Conservation (phyloP, 371 early-diverging fungal species). For the Choanephora cucurbitarum region DNA sequence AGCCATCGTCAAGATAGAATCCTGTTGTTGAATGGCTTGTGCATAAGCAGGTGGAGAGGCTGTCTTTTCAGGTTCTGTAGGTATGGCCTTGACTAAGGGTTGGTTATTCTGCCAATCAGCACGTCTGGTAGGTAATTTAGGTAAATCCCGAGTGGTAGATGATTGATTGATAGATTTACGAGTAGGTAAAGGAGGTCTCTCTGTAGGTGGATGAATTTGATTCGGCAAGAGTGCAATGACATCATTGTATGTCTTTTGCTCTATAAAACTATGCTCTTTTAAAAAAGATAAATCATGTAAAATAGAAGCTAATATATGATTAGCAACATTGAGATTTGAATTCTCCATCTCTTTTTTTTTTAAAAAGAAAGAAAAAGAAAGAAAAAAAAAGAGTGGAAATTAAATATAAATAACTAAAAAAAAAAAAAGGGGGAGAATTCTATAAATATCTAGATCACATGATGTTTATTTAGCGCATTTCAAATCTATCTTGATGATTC, state of each 20-base stretch:
- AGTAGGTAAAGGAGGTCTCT: constrained; percentile 43
- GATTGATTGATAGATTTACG: constrained; percentile 31
- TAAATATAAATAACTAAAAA: constrained; percentile 2
- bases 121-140: constrained; percentile 42
- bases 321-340: constrained; percentile 26
- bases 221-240: constrained; percentile 39
- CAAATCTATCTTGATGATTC: constrained; percentile 24
- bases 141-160: constrained; percentile 25
- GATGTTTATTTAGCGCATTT: constrained; percentile 15
- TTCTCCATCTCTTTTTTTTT: constrained; percentile 27
- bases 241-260: constrained; percentile 37
- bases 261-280: constrained; percentile 41
- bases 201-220: constrained; percentile 11
- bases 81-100: constrained; percentile 14
- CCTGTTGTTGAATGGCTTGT: constrained; percentile 10
- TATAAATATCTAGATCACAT: no score
- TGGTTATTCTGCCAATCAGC: constrained; percentile 23
- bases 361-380: not conserved
- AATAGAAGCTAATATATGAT: constrained; percentile 46
- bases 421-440: not conserved
- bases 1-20: constrained; percentile 21
- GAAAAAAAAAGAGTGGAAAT: not conserved
- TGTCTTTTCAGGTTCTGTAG: constrained; percentile 21
- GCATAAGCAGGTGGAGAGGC: constrained; percentile 36
- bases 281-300: constrained; percentile 43